Evolutionary conservation across 192 early-diverging fungal genomes (phyloP).

Genomic region (Rhizophagus sp.): DNA sequence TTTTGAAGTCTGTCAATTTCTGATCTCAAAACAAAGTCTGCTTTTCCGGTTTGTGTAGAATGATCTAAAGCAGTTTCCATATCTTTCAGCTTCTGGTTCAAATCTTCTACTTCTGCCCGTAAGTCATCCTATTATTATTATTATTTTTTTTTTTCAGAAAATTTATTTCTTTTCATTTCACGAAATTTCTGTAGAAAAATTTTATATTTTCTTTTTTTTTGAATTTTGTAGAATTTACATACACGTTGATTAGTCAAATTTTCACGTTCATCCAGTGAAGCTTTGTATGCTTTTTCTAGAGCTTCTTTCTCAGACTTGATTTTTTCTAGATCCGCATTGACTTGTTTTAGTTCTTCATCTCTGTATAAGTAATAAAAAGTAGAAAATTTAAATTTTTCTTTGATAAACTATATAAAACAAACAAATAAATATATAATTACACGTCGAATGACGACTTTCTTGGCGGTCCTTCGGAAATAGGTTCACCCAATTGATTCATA

Average conservation of each 20-base stretch:
- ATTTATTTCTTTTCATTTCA: too few species aligned
- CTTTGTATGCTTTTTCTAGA: conserved; percentile 53
- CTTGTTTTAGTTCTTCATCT: background rate
- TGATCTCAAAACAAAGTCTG: conserved; percentile 80
- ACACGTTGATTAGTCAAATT: conserved; percentile 46
- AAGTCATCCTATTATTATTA: conserved; percentile 65
- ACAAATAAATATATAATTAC: background rate
- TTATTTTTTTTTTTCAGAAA: background rate
- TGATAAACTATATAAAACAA: conserved; percentile 26
- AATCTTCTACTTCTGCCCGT: conserved; percentile 69
- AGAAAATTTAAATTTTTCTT: background rate
- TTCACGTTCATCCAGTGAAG: conserved; percentile 54
- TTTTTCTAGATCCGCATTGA: conserved; percentile 42
- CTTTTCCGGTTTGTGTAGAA: conserved; percentile 72
- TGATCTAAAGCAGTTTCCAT: conserved; percentile 73
- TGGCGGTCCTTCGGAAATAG: background rate
- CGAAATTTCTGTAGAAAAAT: too few species aligned
- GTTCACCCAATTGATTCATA: conserved; percentile 21
- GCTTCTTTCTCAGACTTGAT: conserved; percentile 60
- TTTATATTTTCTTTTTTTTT: too few species aligned
- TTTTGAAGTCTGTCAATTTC: conserved; percentile 87
- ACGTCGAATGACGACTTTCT: background rate
- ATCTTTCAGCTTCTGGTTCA: conserved; percentile 73
- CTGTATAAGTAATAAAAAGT: background rate
- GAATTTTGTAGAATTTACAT: conserved; percentile 16